Evolutionary conservation across 1,284 basidiomycete species (phyloP), one percentile per base, ranked within the genome.

Genomic region (Cryptococcus sp.): DNA sequence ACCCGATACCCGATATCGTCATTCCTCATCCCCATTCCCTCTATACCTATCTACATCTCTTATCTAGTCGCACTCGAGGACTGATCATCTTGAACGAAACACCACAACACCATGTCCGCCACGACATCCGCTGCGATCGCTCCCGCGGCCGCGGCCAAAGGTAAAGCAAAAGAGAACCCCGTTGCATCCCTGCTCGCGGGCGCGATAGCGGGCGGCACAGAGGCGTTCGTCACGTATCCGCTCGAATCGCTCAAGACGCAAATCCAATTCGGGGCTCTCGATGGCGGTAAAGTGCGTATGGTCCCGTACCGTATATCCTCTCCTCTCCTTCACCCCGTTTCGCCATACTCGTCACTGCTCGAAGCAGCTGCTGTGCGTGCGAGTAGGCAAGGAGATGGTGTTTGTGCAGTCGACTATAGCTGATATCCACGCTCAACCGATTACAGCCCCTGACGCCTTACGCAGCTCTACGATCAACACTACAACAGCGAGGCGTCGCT

Each of bases 161-260:
- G 69, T 60, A 51, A 71, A 69, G 61, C 69, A 58, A 46, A 88
- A 84, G 66, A 92, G 75, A 90, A 89, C 64, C 88, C 90, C 0
- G 45, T 88, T 8, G 76, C 76, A 15, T 90, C 90, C 16, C 78
- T 95, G 60, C 80, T 92, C 57, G 95, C 95, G 1, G 95, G 96
- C 25, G 86, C 92, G n/a, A 89, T 89, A 0, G 95, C 95, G 19
- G 95, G 96, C 19, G 93, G 89, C 3, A 83, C 97, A 51, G 95
- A 98, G 82, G 92, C 83, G 10, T 82, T 83, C 62, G 70, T 82
- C 39, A 83, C 82, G 1, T 80, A 76, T 56, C 94, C 95, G 0
- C 89, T 93, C 6, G 95, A 99, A 75, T 93, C 87, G 70, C 88
- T 94, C 57, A 97, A 97, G 75, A 83, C 82, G 15, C 79, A 80